These are phyloP conservation scores for Xylariomycetidae sp. DNA, from an alignment of 2,329 filamentous ascomycete species.

Conservation along the genomic window DNA sequence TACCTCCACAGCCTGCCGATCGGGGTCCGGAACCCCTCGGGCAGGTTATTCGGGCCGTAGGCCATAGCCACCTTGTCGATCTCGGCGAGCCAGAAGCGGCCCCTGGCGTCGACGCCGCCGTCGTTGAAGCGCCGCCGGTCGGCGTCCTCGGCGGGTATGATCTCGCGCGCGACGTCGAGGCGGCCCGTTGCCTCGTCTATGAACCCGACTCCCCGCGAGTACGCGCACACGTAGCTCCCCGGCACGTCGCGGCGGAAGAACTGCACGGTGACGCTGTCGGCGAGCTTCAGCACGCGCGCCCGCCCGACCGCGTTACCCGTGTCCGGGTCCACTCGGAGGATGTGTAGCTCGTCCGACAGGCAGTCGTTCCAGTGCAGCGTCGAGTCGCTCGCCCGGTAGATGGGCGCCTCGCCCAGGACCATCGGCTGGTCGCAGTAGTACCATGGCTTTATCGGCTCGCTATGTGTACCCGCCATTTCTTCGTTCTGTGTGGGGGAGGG, in stretches of 20 bases:
- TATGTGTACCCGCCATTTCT: too few relatives aligned
- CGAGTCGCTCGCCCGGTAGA: neutral
- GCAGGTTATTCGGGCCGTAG: neutral
- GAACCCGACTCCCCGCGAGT: neutral
- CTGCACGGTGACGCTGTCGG: neutral
- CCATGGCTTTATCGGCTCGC: too few relatives aligned
- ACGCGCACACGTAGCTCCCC: neutral
- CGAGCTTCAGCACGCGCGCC: neutral
- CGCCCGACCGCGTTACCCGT: neutral
- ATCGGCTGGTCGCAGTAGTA: neutral
- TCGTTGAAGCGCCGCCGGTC: neutral
- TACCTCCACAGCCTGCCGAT: neutral
- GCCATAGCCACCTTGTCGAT: neutral
- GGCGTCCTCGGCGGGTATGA: neutral
- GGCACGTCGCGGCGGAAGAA: neutral
- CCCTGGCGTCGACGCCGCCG: neutral
- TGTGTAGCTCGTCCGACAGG: neutral
- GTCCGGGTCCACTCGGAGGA: neutral
- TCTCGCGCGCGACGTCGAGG: neutral
- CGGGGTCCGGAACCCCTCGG: neutral
- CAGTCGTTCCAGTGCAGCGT: neutral
- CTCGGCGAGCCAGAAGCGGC: neutral
- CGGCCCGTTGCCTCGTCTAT: neutral
- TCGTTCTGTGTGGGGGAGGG: too few relatives aligned
- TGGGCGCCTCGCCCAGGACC: neutral